Percentiles rank a stretch among this genome's conserved stretches.
Conservation (phyloP, 2,329 filamentous ascomycete species). For the Fusarium anthophilum region DNA sequence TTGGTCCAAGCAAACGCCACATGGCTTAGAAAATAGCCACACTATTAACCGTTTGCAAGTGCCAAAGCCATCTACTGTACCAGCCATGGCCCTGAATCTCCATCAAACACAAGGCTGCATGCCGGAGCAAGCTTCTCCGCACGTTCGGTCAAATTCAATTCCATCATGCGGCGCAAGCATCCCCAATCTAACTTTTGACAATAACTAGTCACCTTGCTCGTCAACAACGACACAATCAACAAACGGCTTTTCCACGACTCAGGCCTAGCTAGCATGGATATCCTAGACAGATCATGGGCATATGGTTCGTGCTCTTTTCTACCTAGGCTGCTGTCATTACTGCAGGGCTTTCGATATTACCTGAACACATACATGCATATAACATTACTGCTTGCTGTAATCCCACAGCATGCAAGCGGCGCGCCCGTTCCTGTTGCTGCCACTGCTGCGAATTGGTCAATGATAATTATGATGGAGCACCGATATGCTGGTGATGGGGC, state of each 20-base stretch:
- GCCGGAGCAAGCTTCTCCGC: conserved; percentile 39
- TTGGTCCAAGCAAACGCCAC: conserved; percentile 28
- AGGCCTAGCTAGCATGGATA: conserved; percentile 19
- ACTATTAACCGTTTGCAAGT: neutral
- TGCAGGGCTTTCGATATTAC: conserved; percentile 27
- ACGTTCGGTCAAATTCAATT: conserved; percentile 39
- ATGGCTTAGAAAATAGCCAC: conserved; percentile 27
- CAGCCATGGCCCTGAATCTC: conserved; percentile 31
- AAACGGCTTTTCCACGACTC: conserved; percentile 13
- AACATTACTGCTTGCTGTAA: conserved; percentile 9
- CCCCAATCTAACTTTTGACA: conserved; percentile 22
- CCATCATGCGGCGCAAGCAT: conserved; percentile 32
- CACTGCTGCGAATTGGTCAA: conserved; percentile 27
- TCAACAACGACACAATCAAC: conserved; percentile 3
- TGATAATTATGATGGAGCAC: conserved; percentile 26
- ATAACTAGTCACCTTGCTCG: conserved; percentile 15
- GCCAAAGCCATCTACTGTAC: conserved; percentile 9
- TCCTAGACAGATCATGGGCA: conserved; percentile 13
- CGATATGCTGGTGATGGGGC: conserved; percentile 33
- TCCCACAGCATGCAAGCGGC: conserved; percentile 16
- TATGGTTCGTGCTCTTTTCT: conserved; percentile 39
- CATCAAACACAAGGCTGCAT: conserved; percentile 33
- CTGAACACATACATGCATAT: conserved; percentile 3
- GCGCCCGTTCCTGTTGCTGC: conserved; percentile 17
- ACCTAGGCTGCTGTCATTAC: conserved; percentile 29